phyloP scores from a whole-genome alignment of 371 early-diverging fungal genomes.

The Thermomucor indicae-seudaticae region DNA sequence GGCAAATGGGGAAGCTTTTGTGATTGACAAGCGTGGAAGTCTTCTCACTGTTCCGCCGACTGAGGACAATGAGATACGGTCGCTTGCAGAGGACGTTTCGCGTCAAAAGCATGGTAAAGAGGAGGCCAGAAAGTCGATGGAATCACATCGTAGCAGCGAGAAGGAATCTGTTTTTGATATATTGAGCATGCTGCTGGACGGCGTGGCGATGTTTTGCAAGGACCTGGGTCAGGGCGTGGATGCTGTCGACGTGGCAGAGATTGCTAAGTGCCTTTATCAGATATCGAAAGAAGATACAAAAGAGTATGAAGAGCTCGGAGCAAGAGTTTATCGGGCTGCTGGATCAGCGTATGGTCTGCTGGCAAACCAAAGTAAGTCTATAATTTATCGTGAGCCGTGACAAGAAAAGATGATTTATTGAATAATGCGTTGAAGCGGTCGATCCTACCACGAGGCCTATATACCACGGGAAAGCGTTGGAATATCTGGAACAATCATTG shows the following conservation, averaged over 20 bases:
- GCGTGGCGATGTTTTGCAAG: slow-evolving; percentile 45
- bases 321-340: slow-evolving; percentile 45
- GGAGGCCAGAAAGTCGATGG: slow-evolving; percentile 12
- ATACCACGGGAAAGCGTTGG: slow-evolving; percentile 64
- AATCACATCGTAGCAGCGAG: slow-evolving; percentile 24
- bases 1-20: slow-evolving; percentile 28
- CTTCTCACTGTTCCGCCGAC: slow-evolving; percentile 1
- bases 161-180: slow-evolving; percentile 28
- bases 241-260: slow-evolving; percentile 49
- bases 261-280: slow-evolving; percentile 26
- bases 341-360: slow-evolving; percentile 65
- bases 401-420: background rate
- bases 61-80: slow-evolving; percentile 1
- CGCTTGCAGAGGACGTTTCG: background rate
- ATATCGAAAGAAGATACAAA: slow-evolving; percentile 1
- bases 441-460: slow-evolving; percentile 65
- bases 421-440: slow-evolving; percentile 30
- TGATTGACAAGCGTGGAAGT: slow-evolving; percentile 7
- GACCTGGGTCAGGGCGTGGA: slow-evolving; percentile 35
- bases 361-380: slow-evolving; percentile 53
- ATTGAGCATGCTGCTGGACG: slow-evolving; percentile 38
- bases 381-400: background rate
- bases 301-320: slow-evolving; percentile 9
- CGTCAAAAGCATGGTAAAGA: no score
- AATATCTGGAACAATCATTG: slow-evolving; percentile 54